Base-by-base conservation (phyloP, 225 moss, liverwort and hornwort species). In the Sphagnum tenellum region DNA sequence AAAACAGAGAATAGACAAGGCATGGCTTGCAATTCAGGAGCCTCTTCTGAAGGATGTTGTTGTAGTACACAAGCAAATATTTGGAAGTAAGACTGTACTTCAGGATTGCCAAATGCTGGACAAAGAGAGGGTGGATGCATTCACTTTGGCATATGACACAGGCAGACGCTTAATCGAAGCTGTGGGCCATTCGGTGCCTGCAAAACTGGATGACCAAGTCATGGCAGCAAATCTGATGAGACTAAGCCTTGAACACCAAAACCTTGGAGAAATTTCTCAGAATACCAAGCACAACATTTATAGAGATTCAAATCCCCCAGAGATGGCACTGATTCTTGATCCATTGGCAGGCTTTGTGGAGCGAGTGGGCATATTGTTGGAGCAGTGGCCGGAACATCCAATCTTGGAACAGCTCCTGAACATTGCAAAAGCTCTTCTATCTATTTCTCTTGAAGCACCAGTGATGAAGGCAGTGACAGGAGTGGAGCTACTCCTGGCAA, bases 341-440 rank as follows among this genome's bases (percentile, higher is more conserved):
- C 96, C 96, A 51, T 56, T 98, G 45, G 72, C 79, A 55, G 62
- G 67, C 44, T 87, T 93, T 62, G 57, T 85, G 65, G 79, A 85
- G 49, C 88, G 90, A 29, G 80, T 93, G 0, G 69, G 81, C 54
- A 70, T 70, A 13, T 74, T 98, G 52, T 59, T 98, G 71, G 58
- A 75, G 29, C 90, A 98, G 52, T 93, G 92, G 92, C 90, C 92
- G 52, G 96, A 98, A 62, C 90, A 98, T 73, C 96, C 96, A 59
- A 82, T 98, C 49, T 67, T 98, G 71, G 77, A 80, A 49, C 96
- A 98, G 62, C 87, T 98, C 71, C 68, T 80, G 45, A 75, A 75
- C 59, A 85, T 98, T 5, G 81, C 86, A 0, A 89, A 83, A 66
- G 90, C 90, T 9, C 69, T 98, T 44, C 78, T 98, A 46, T 90